phyloP scores from a whole-genome alignment of 305 asterid species.

The Ilex paraguariensis region DNA sequence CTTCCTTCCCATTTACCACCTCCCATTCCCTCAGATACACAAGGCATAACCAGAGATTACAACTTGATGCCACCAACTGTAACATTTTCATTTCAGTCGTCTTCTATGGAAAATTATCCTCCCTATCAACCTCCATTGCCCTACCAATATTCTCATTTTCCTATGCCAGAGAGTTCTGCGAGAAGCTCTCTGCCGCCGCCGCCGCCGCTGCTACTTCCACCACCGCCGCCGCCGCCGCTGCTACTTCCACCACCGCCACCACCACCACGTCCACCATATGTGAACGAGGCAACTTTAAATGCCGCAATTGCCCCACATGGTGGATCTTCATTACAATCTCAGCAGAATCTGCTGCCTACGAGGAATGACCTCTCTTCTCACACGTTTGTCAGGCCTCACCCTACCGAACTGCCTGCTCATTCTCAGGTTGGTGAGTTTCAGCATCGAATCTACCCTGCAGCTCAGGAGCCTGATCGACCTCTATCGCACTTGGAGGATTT shows the following conservation, averaged over 20 bases:
- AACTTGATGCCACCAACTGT: conserved; percentile 30
- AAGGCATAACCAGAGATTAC: conserved; percentile 33
- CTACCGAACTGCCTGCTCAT: conserved; percentile 33
- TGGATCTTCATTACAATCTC: conserved; percentile 36
- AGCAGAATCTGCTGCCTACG: conserved; percentile 35
- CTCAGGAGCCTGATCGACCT: conserved; percentile 32
- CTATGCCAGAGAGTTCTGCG: conserved; percentile 37
- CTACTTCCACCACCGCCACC: too few relatives aligned
- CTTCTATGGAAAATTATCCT: conserved; percentile 23
- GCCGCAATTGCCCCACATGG: conserved; percentile 28
- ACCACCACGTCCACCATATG: conserved; percentile 25
- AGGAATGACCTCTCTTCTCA: conserved; percentile 36
- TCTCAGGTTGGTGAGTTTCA: conserved; percentile 31
- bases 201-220: conserved; percentile 45
- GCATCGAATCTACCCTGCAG: conserved; percentile 36
- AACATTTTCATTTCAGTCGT: conserved; percentile 24
- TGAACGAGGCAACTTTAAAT: conserved; percentile 12
- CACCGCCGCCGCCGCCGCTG: conserved; percentile 31
- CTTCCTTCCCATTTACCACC: conserved; percentile 26
- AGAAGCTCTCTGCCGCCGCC: conserved; percentile 31
- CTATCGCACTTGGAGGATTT: conserved; percentile 23
- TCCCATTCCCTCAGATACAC: conserved; percentile 33
- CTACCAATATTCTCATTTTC: conserved; percentile 44
- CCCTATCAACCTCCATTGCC: conserved; percentile 48
- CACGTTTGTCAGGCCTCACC: conserved; percentile 31